Conservation (phyloP, 768 basidiomycete species). For the Nevesoporus exiguus region DNA sequence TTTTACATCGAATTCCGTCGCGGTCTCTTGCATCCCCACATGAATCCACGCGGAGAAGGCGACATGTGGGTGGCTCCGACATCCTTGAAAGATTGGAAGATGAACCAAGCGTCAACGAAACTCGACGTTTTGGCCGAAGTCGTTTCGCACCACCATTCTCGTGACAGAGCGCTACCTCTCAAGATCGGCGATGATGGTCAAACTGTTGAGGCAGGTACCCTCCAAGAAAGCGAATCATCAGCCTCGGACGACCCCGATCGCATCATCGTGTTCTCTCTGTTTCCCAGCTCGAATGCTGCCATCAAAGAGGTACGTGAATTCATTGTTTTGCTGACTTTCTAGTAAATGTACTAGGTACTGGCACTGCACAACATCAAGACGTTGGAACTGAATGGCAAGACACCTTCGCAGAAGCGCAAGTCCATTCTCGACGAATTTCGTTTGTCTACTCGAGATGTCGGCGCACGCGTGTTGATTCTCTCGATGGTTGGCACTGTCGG, state of each 20-base stretch:
- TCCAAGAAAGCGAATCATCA: no score
- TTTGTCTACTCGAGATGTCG: background rate
- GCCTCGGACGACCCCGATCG: no score
- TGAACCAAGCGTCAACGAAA: background rate
- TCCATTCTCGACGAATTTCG: background rate
- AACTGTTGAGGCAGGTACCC: no score
- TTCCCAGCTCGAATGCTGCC: no score
- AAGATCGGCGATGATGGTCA: no score
- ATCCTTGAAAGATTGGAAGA: background rate
- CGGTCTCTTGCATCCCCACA: background rate
- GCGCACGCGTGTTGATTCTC: background rate
- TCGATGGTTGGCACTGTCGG: background rate
- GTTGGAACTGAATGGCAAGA: background rate
- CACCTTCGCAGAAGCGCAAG: background rate
- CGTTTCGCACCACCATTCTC: background rate
- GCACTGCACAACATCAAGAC: background rate
- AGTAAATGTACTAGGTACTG: background rate
- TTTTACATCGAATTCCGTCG: background rate
- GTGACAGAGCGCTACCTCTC: no score
- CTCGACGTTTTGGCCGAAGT: background rate
- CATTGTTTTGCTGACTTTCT: no score
- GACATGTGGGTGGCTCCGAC: background rate
- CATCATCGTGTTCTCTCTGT: no score
- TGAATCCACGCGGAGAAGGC: background rate
- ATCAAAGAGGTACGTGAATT: no score